Evolutionary conservation across 2,329 filamentous ascomycete genomes (phyloP), one percentile per base, ranked within the genome.

Genomic region (Beauveria australis): DNA sequence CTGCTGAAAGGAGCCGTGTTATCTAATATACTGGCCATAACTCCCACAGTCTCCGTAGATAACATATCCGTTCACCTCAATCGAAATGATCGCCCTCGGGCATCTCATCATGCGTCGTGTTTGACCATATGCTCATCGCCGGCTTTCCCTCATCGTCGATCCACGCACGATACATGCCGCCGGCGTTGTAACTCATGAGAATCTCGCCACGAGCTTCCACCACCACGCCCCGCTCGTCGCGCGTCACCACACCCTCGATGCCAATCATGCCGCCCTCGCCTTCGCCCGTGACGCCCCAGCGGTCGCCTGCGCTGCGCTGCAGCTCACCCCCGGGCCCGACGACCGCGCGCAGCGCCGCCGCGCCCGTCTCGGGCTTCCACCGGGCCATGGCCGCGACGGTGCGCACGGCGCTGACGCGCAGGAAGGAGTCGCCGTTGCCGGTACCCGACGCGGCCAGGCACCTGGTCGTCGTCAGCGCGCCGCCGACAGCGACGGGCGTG

Each of bases 221-320:
- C 5, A 78, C 67, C n/a, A 65, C 65, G 0, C 79, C 78, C n/a
- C 75, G 67, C 3, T 65, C 72, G 62, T 81, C 75, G 2, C 73
- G 69, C 12, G 80, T 75, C 1, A 82, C 73, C 0, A 77, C 77
- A 24, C 82, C 72, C 68, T 92, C 88, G 51, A 92, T 89, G 0
- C 90, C 92, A 67, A 96, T 95, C 53, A 96, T 89, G 0, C 92
- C 92, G 1, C 91, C 92, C 69, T 89, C 83, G 0, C 92, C 92
- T 70, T 96, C 91, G 2, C 89, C 88, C 0, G 87, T 89, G 60
- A 77, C 80, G 1, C 80, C 79, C 89, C 90, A 94, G 47, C 90
- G 80, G 24, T 86, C 78, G 0, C 85, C 90, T 0, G 92, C 91
- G 63, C 87, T 91, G 65, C 77, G 80, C 71, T 92, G 83, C 22